A percentile compares a stretch with the other conserved stretches of the same genome.
These are phyloP conservation scores for Plasmodium chabaudi DNA, from an alignment of 169 alveolate species.

Conservation along the genomic window DNA sequence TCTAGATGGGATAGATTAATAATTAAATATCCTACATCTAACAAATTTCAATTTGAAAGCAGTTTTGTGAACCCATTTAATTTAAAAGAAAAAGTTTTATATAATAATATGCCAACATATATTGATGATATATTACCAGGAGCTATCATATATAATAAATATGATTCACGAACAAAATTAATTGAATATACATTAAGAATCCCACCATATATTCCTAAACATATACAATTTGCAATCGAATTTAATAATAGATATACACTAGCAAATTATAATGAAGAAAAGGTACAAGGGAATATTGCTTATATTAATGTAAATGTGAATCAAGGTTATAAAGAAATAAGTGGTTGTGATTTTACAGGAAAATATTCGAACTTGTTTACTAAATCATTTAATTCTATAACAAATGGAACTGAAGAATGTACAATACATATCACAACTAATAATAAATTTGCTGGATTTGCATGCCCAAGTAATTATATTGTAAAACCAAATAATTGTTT, in stretches of 20 bases:
- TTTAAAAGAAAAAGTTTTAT: slow-evolving; percentile 53
- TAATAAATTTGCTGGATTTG: slow-evolving; percentile 63
- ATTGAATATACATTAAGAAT: slow-evolving; percentile 37
- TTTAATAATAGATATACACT: slow-evolving; percentile 20
- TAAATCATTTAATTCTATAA: background rate
- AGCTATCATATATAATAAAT: slow-evolving; percentile 7
- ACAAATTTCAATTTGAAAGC: slow-evolving; percentile 17
- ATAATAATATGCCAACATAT: slow-evolving; percentile 20
- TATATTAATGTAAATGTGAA: slow-evolving; percentile 11
- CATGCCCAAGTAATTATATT: slow-evolving; percentile 30
- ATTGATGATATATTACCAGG: slow-evolving; percentile 59
- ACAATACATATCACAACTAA: slow-evolving; percentile 6
- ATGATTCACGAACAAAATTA: slow-evolving; percentile 28
- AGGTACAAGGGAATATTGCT: slow-evolving; percentile 11
- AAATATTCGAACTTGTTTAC: slow-evolving; percentile 31
- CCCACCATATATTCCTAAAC: slow-evolving; percentile 51
- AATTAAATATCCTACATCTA: slow-evolving; percentile 48
- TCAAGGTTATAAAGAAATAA: slow-evolving; percentile 39
- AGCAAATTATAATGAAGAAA: background rate
- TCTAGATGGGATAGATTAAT: slow-evolving; percentile 45
- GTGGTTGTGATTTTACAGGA: slow-evolving; percentile 73
- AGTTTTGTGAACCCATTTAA: slow-evolving; percentile 26
- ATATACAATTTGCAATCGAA: slow-evolving; percentile 22
- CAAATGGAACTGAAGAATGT: slow-evolving; percentile 17
- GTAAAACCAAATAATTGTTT: slow-evolving; percentile 42